phyloP scores from a whole-genome alignment of 2,329 filamentous ascomycete genomes.

The Cadophora malorum region DNA sequence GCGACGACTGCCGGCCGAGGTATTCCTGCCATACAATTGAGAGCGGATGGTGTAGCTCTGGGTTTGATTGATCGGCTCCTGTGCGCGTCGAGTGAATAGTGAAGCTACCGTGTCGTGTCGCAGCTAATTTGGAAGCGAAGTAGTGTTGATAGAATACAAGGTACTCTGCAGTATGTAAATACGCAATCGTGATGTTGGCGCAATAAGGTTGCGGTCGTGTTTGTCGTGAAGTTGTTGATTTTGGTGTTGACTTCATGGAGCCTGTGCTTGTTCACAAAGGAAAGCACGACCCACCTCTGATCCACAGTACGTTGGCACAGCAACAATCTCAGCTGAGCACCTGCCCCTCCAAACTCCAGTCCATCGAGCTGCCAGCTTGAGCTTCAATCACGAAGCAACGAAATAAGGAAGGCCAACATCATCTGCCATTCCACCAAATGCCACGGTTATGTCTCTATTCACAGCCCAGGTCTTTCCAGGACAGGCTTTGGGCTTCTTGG shows the following conservation, averaged over 20 bases:
- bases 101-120: slow-evolving; percentile 18
- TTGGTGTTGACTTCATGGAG: slow-evolving; percentile 18
- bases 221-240: slow-evolving; percentile 23
- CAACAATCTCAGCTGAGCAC: slow-evolving; percentile 3
- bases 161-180: neutral
- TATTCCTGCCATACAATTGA: slow-evolving; percentile 58
- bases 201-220: neutral
- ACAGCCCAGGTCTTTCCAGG: slow-evolving; percentile 70
- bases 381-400: slow-evolving; percentile 9
- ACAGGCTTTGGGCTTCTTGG: slow-evolving; percentile 56
- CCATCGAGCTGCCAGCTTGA: slow-evolving; percentile 11
- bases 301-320: slow-evolving; percentile 17
- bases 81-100: slow-evolving; percentile 8
- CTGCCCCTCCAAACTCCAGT: slow-evolving; percentile 22
- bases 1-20: slow-evolving; percentile 55
- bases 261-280: neutral
- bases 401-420: slow-evolving; percentile 9
- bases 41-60: slow-evolving; percentile 11
- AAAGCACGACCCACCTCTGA: slow-evolving; percentile 5
- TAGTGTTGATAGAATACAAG: neutral
- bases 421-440: slow-evolving; percentile 33
- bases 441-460: slow-evolving; percentile 53
- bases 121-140: neutral
- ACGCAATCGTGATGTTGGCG: neutral
- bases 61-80: neutral